A percentile compares a stretch with the other conserved stretches of the same genome.
Conservation (phyloP, 257 asterid genomes). For the Capsicum chinense region DNA sequence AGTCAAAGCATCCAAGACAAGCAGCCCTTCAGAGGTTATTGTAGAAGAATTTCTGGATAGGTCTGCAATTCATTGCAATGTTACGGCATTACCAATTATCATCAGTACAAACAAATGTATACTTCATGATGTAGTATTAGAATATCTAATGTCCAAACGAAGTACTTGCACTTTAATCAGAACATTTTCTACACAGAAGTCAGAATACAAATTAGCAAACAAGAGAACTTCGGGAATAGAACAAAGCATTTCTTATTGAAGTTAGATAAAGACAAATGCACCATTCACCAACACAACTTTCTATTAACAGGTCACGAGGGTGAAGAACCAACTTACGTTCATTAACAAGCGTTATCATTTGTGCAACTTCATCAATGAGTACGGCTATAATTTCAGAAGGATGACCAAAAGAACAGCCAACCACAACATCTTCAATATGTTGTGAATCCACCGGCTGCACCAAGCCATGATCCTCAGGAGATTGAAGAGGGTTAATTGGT, state of each 20-base stretch:
- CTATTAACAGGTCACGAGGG: neutral
- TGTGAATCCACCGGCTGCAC: conserved; percentile 41
- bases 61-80: conserved; percentile 48
- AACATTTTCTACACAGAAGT: conserved; percentile 3
- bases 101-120: neutral
- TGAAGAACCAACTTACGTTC: conserved; percentile 69
- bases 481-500: conserved; percentile 60
- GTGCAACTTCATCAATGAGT: conserved; percentile 64
- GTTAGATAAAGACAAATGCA: neutral
- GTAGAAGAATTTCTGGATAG: conserved; percentile 55
- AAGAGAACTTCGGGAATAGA: neutral
- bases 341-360: conserved; percentile 55
- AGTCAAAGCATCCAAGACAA: conserved; percentile 80
- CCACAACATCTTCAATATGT: conserved; percentile 58
- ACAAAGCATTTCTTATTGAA: neutral
- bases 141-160: conserved; percentile 1
- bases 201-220: neutral
- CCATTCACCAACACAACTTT: conserved; percentile 27
- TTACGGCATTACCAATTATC: conserved; percentile 31
- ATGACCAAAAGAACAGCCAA: conserved; percentile 90
- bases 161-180: conserved; percentile 7
- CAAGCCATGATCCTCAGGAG: conserved; percentile 51
- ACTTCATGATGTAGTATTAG: conserved; percentile 22
- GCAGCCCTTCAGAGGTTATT: conserved; percentile 67
- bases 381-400: conserved; percentile 73